Evolutionary conservation across 2,329 filamentous ascomycete species (phyloP), one percentile per base, ranked within the genome.

Genomic region (Grosmannia penicillata): DNA sequence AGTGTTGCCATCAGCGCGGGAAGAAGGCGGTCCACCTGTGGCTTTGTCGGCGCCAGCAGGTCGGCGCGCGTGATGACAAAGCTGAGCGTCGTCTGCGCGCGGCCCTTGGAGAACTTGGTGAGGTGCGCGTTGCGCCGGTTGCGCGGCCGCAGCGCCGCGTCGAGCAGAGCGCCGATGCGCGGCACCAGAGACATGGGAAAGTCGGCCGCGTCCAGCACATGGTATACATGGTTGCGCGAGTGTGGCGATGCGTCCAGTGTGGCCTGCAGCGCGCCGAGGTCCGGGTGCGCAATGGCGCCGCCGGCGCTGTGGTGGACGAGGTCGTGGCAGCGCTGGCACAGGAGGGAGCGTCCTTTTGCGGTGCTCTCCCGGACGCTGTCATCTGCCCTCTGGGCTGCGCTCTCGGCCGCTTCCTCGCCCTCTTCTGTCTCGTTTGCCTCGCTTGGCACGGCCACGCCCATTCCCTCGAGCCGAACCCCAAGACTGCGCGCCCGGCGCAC

Each of bases 121-220:
- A 68, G 63, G 39, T 75, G 75, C 1, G 85, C 78, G n/a, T n/a
- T n/a, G 36, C 89, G 75, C 36, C 89, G 75, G 52, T 95, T 96
- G 44, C 73, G 72, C 1, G 82, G 81, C 40, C 89, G 78, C 38
- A 91, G 65, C 8, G 78, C 76, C 43, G 86, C 64, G 25, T 77
- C 66, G 2, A 95, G 65, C 1, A 84, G 63, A 8, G 72, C 63
- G 43, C 81, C 72, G 9, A 98, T 71, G 32, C 77, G 74, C 1
- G 85, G 83, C 4, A 96, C 67, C 13, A 98, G 61, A 2, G 91
- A 95, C 72, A 98, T 82, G 17, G 91, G 91, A 47, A 98, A 96
- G 57, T 98, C 91, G 43, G 87, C 91, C 3, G 91, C 89, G 53
- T 98, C 91, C 18, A 98, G 64, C 21, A 98, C 69, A 57, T 98